Conservation (phyloP, 1,284 basidiomycete species). For the Boletus albobrunnescens region DNA sequence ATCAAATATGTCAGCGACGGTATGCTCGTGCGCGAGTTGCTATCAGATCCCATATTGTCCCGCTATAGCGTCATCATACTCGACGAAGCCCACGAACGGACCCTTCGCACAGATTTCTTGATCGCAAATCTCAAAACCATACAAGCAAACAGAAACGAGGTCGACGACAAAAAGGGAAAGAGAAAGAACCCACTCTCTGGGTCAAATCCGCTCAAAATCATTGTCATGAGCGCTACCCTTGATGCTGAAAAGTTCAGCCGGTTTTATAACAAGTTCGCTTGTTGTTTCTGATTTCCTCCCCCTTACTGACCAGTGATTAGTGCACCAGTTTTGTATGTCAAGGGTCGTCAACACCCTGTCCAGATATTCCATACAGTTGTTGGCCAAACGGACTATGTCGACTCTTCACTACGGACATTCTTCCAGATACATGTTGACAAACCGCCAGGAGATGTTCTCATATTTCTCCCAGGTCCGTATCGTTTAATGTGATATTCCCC, state of each 20-base stretch:
- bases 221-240: constrained; percentile 97
- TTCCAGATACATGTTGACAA: constrained; percentile 85
- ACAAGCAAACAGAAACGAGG: constrained; percentile 61
- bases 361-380: constrained; percentile 70
- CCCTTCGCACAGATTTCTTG: constrained; percentile 91
- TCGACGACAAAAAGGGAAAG: constrained; percentile 40
- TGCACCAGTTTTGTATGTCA: constrained; percentile 84
- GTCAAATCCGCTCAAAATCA: constrained; percentile 72
- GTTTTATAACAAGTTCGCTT: constrained; percentile 77
- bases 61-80: constrained; percentile 89
- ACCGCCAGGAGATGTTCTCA: constrained; percentile 83
- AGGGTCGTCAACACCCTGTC: constrained; percentile 93
- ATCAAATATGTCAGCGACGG: constrained; percentile 98
- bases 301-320: constrained; percentile 47
- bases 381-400: constrained; percentile 82
- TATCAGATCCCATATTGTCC: constrained; percentile 73
- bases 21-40: constrained; percentile 89
- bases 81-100: constrained; percentile 97
- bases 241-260: constrained; percentile 91
- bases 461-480: constrained; percentile 81
- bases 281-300: not conserved
- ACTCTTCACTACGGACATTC: constrained; percentile 85
- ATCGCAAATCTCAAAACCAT: constrained; percentile 90
- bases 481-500: not conserved
- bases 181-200: constrained; percentile 34